Percentiles rank a stretch among this genome's conserved stretches.
Conservation (phyloP, 2,329 filamentous ascomycete genomes). For the Allantophomopsis cytisporea region DNA sequence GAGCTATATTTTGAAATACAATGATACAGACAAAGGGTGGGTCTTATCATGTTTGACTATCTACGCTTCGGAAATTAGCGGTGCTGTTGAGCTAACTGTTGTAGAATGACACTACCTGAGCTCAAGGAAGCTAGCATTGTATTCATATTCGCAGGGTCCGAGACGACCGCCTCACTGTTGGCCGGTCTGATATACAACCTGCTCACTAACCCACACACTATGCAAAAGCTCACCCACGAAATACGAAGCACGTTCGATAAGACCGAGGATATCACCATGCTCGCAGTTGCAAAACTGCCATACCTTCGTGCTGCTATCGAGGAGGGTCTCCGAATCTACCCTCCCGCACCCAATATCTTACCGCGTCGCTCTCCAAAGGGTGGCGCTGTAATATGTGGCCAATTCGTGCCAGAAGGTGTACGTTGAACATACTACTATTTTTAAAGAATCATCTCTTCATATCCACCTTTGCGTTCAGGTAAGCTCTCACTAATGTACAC, state of each 20-base stretch:
- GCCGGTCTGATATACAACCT: conserved; percentile 22
- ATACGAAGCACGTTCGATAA: conserved; percentile 23
- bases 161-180: conserved; percentile 1
- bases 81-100: too few species aligned
- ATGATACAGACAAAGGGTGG: too few species aligned
- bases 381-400: not conserved
- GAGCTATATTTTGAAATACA: too few species aligned
- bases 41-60: too few species aligned
- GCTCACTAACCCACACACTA: conserved; percentile 20
- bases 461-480: too few species aligned
- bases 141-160: conserved; percentile 2
- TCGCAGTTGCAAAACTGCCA: conserved; percentile 4
- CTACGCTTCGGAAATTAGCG: too few species aligned
- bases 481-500: too few species aligned
- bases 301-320: conserved; percentile 7
- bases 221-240: conserved; percentile 25
- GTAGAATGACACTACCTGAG: conserved; percentile 1
- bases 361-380: not conserved
- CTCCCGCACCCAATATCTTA: conserved; percentile 6
- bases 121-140: conserved; percentile 2
- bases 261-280: conserved; percentile 10
- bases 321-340: conserved; percentile 20
- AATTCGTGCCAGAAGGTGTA: not conserved
- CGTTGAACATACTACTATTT: not conserved
- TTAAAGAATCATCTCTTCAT: too few species aligned